phyloP scores from a whole-genome alignment of 2,329 filamentous ascomycete species.

The Ramichloridium luteum region DNA sequence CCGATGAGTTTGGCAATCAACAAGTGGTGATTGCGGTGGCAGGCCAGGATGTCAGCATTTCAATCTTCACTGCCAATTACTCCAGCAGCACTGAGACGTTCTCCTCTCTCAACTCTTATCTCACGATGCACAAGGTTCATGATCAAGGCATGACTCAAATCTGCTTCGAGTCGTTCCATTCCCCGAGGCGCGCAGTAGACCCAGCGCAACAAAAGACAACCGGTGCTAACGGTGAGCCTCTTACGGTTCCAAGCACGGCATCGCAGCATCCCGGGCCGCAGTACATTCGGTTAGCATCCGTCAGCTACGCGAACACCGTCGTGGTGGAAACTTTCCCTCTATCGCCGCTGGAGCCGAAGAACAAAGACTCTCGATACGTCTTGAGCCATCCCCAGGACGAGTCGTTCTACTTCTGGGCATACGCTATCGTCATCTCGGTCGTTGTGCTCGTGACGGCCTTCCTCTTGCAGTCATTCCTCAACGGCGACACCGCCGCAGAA shows the following conservation, averaged over 20 bases:
- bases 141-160: constrained; percentile 47
- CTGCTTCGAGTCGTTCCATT: constrained; percentile 34
- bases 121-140: constrained; percentile 43
- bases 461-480: constrained; percentile 52
- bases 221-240: constrained; percentile 11
- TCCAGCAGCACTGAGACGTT: constrained; percentile 37
- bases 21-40: constrained; percentile 75
- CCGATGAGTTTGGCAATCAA: constrained; percentile 47
- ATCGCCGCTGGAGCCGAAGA: constrained; percentile 34
- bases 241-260: constrained; percentile 5
- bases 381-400: constrained; percentile 47
- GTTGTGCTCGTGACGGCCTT: constrained; percentile 51
- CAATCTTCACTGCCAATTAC: constrained; percentile 66
- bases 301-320: constrained; percentile 67
- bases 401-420: constrained; percentile 40
- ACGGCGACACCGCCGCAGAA: constrained; percentile 9
- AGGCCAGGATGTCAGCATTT: constrained; percentile 66
- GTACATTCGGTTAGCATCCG: constrained; percentile 66
- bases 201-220: constrained; percentile 15
- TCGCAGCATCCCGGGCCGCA: constrained; percentile 32
- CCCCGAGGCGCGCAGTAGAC: constrained; percentile 21
- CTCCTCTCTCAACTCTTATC: constrained; percentile 38
- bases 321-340: constrained; percentile 71
- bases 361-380: constrained; percentile 50
- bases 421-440: constrained; percentile 47